Conservation (phyloP, 306 rosid genomes). For the Quercus robur region DNA sequence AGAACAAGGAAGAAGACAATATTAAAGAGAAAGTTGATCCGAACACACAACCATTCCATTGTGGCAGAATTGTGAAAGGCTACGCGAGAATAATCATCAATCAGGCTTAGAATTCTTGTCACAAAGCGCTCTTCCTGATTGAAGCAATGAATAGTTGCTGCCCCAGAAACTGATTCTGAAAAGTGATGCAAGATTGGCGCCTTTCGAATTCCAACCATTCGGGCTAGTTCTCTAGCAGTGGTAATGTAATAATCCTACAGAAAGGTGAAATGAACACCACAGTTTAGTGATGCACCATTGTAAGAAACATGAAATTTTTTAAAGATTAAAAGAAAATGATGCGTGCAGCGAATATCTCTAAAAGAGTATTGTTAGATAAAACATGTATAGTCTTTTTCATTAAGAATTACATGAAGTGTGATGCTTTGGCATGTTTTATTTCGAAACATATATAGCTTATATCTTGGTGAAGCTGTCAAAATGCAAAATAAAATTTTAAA, state of each 20-base stretch:
- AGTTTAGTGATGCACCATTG: neutral
- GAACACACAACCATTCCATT: conserved; percentile 83
- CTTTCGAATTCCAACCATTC: conserved; percentile 82
- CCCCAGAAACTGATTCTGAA: conserved; percentile 69
- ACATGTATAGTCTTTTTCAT: neutral
- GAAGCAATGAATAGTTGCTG: conserved; percentile 67
- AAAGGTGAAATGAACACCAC: conserved; percentile 1
- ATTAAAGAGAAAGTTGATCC: conserved; percentile 77
- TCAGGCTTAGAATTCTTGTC: conserved; percentile 35
- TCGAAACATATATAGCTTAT: neutral
- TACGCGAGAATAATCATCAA: conserved; percentile 69
- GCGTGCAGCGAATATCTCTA: neutral
- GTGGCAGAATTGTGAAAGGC: conserved; percentile 74
- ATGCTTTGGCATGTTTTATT: neutral
- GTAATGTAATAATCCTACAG: conserved; percentile 71
- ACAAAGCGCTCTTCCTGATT: conserved; percentile 59
- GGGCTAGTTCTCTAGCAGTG: conserved; percentile 79
- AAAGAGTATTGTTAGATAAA: neutral
- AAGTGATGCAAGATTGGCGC: conserved; percentile 84
- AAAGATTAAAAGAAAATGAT: neutral
- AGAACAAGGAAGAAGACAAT: conserved; percentile 62
- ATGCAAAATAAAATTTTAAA: neutral
- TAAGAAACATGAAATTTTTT: neutral
- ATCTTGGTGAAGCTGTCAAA: neutral
- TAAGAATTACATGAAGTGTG: neutral